These are phyloP conservation scores for Plasmopara viticola DNA, from an alignment of 352 stramenopile species.

Conservation along the genomic window DNA sequence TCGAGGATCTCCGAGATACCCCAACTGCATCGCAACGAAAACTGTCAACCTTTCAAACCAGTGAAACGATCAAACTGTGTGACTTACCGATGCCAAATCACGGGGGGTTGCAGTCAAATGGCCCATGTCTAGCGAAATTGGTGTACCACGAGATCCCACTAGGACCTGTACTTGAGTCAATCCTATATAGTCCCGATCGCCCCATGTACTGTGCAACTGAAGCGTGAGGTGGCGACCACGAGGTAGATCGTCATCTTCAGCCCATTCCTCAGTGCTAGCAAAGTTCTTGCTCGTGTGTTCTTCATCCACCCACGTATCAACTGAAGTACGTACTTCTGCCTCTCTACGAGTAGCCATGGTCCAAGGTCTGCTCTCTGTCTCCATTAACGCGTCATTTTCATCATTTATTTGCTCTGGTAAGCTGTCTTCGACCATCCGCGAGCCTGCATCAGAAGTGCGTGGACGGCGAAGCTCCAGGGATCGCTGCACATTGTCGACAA, in stretches of 20 bases:
- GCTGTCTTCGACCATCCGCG: slow-evolving; percentile 11
- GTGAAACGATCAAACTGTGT: background rate
- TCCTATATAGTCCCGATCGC: slow-evolving; percentile 80
- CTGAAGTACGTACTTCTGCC: slow-evolving; percentile 26
- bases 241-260: slow-evolving; percentile 19
- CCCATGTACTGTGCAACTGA: slow-evolving; percentile 61
- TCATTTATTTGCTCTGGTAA: slow-evolving; percentile 13
- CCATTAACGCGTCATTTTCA: background rate
- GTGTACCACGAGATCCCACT: slow-evolving; percentile 33
- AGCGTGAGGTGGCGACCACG: slow-evolving; percentile 49
- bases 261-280: slow-evolving; percentile 2
- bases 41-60: background rate
- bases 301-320: slow-evolving; percentile 38
- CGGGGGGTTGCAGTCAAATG: slow-evolving; percentile 58
- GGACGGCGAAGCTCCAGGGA: slow-evolving; percentile 47
- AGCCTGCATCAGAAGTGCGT: slow-evolving; percentile 43
- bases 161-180: slow-evolving; percentile 72
- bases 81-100: slow-evolving; percentile 60
- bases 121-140: slow-evolving; percentile 32
- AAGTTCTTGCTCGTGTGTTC: slow-evolving; percentile 14
- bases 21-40: slow-evolving; percentile 31
- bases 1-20: slow-evolving; percentile 70
- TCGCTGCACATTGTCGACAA: slow-evolving; percentile 29
- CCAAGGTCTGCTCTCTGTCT: slow-evolving; percentile 30
- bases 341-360: slow-evolving; percentile 30